A percentile compares a stretch with the other conserved stretches of the same genome.
phyloP scores from a whole-genome alignment of 2,329 filamentous ascomycete genomes.

The Parastagonospora nodorum region DNA sequence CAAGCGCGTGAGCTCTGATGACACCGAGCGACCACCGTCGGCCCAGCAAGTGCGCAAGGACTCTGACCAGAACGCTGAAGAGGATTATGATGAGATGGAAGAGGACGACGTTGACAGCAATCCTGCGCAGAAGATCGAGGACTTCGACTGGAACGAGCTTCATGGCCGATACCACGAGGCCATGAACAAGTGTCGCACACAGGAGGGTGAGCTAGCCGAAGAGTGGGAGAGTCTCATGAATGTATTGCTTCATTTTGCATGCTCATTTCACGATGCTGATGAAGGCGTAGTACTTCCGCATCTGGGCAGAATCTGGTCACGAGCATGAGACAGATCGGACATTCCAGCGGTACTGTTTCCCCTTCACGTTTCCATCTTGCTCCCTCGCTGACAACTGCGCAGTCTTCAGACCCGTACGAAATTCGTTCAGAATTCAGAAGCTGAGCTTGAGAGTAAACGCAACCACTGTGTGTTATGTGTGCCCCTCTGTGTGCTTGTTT shows the following conservation, averaged over 20 bases:
- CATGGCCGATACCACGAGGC: constrained; percentile 70
- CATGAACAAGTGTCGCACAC: constrained; percentile 64
- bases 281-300: constrained; percentile 70
- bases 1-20: constrained; percentile 22
- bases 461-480: constrained; percentile 71
- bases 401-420: constrained; percentile 79
- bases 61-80: not conserved
- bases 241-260: constrained; percentile 24
- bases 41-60: constrained; percentile 23
- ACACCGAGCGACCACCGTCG: constrained; percentile 34
- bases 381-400: not conserved
- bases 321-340: constrained; percentile 77
- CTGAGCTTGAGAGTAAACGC: constrained; percentile 72
- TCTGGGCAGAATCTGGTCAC: constrained; percentile 77
- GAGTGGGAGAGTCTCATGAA: constrained; percentile 63
- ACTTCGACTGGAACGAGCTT: constrained; percentile 80
- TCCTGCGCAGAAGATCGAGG: constrained; percentile 48
- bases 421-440: constrained; percentile 76
- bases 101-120: constrained; percentile 27
- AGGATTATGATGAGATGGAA: constrained; percentile 10
- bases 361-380: not conserved
- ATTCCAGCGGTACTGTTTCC: constrained; percentile 66
- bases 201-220: constrained; percentile 68
- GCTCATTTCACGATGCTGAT: not conserved
- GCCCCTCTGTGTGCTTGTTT: too few relatives aligned